Base-by-base conservation (phyloP, 2,329 filamentous ascomycete species). In the Sporothrix euskadiensis region DNA sequence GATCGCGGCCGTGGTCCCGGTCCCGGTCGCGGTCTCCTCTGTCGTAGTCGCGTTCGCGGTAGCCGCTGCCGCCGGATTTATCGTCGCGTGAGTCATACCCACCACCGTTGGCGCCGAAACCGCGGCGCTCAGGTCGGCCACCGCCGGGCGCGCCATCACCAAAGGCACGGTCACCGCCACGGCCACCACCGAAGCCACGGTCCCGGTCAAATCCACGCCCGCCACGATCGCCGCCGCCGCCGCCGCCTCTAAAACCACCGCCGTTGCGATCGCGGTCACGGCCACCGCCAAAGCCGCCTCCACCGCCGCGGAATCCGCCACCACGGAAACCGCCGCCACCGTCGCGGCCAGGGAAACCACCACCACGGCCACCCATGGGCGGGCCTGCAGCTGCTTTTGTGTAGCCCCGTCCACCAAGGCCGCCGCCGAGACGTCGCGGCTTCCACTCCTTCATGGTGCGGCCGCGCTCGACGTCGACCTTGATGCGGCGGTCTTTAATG, bases 401-500 rank as follows among this genome's bases (percentile, higher is more conserved):
- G 83, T 98, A 98, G 76, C 93, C 92, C 78, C 96, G 91, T 63
- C 95, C 95, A 75, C 96, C 96, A 2, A 98, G 88, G 65, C 96
- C 96, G 77, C 96, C 96, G 73, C 95, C 96, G 71, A 97, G 91
- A 76, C 96, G 91, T 77, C 93, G 91, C 75, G 96, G 96, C 80
- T 93, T 92, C 96, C 96, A 99, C 68, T 92, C 94, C 80, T 93
- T 92, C 56, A 98, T 94, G 44, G 96, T 98, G 78, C 96, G 92
- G 77, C 96, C 96, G 80, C 96, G 91, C 84, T 99, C 96, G 75
- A 98, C 95, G 81, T 99, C 96, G 79, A 98, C 94, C 80, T 97
- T 90, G 79, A 98, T 93, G 78, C 92, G 90, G 80, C 95, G 90
- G 80, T 97, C 94, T 81, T 94, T 97, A 84, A 99, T 97, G 78